Percentiles rank a stretch among this genome's conserved stretches.
phyloP scores from a whole-genome alignment of 805 yeast species.

The Millerozyma miso region DNA sequence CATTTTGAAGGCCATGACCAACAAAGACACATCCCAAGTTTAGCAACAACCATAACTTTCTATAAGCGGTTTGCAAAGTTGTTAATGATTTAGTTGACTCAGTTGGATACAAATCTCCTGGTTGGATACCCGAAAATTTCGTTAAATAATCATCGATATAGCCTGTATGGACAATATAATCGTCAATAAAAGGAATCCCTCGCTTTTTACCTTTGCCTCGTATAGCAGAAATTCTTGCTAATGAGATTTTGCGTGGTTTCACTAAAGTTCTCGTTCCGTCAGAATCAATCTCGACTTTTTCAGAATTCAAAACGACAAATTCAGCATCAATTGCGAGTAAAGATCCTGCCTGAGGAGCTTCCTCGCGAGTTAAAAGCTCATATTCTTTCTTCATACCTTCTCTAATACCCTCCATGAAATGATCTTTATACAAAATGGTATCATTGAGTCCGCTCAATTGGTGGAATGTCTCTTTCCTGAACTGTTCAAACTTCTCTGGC shows the following conservation, averaged over 20 bases:
- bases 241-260: constrained; percentile 68
- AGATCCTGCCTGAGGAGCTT: constrained; percentile 72
- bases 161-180: constrained; percentile 72
- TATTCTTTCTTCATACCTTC: constrained; percentile 59
- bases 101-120: constrained; percentile 78
- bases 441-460: constrained; percentile 42
- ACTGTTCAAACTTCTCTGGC: constrained; percentile 35
- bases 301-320: constrained; percentile 79
- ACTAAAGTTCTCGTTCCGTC: constrained; percentile 67
- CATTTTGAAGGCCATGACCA: constrained; percentile 91
- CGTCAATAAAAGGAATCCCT: constrained; percentile 87
- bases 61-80: constrained; percentile 74
- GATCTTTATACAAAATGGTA: constrained; percentile 67
- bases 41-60: constrained; percentile 84
- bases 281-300: constrained; percentile 70
- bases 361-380: constrained; percentile 58
- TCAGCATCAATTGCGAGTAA: constrained; percentile 95
- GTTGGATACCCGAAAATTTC: constrained; percentile 87
- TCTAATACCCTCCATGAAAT: constrained; percentile 64
- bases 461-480: constrained; percentile 19
- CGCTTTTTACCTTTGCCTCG: constrained; percentile 64
- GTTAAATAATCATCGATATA: constrained; percentile 84
- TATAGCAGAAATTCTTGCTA: constrained; percentile 87
- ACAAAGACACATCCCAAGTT: constrained; percentile 89
- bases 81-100: constrained; percentile 68